Conservation (phyloP, 192 early-diverging fungal species). For the Entomortierella lignicola region DNA sequence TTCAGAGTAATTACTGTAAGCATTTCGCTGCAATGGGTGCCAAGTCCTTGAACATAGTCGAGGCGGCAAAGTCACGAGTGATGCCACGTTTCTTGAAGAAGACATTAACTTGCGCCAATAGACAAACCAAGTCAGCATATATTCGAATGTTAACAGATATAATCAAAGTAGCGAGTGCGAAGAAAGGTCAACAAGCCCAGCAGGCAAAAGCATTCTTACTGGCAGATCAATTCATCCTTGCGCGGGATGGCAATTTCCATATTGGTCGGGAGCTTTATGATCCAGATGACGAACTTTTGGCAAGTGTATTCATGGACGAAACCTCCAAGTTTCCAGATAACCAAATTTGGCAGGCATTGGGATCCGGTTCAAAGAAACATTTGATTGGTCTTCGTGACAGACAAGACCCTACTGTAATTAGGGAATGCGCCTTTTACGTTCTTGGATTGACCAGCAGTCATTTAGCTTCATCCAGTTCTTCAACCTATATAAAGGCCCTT, state of each 20-base stretch:
- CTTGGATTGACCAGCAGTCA: not conserved
- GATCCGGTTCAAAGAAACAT: no score
- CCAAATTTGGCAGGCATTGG: no score
- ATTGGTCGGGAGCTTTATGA: not conserved
- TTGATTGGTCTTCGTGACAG: not conserved
- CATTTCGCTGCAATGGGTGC: slow-evolving; percentile 6
- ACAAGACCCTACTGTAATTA: no score
- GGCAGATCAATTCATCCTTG: not conserved
- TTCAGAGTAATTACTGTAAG: not conserved
- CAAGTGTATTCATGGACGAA: not conserved
- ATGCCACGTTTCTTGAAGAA: slow-evolving; percentile 5
- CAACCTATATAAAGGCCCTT: not conserved
- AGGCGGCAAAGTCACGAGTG: not conserved
- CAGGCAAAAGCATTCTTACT: not conserved
- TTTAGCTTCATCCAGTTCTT: no score
- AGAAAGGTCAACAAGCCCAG: not conserved
- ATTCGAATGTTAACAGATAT: not conserved
- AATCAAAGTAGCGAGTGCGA: not conserved
- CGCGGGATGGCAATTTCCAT: slow-evolving; percentile 2
- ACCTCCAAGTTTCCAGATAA: not conserved
- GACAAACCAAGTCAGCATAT: not conserved
- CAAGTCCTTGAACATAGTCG: not conserved
- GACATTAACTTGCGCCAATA: not conserved
- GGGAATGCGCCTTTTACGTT: no score
- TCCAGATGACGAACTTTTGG: not conserved